Conservation (phyloP, 441 rosid genomes). For the Lepidium campestre region DNA sequence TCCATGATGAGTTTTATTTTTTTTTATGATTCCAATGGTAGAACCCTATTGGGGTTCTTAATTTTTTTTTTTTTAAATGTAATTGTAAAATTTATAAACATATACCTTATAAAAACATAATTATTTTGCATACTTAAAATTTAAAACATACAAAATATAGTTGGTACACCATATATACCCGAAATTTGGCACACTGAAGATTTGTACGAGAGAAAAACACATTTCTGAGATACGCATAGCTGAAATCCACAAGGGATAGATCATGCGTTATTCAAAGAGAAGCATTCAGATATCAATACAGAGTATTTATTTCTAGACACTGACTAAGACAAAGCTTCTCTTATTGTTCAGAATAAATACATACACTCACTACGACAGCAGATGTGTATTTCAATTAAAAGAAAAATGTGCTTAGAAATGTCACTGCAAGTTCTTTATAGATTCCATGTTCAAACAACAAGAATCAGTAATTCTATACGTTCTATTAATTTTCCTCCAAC, state of each 20-base stretch:
- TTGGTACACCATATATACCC: slow-evolving; percentile 39
- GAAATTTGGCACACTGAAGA: slow-evolving; percentile 80
- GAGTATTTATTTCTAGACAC: background rate
- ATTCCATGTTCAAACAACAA: background rate
- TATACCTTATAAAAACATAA: too few relatives aligned
- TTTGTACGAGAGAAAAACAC: slow-evolving; percentile 92
- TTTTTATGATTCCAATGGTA: too few relatives aligned
- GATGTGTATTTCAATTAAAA: background rate
- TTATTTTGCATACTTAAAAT: too few relatives aligned
- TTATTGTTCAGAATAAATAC: background rate
- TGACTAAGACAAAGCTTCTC: background rate
- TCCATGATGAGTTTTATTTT: too few relatives aligned
- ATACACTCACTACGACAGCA: background rate
- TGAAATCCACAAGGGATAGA: slow-evolving; percentile 77
- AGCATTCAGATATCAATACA: slow-evolving; percentile 4
- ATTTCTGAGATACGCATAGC: slow-evolving; percentile 78
- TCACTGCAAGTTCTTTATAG: background rate
- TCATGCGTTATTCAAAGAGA: slow-evolving; percentile 49
- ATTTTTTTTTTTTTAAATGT: too few relatives aligned
- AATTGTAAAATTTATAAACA: too few relatives aligned
- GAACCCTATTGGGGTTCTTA: too few relatives aligned
- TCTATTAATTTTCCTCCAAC: background rate
- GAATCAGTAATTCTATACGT: background rate
- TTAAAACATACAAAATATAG: too few relatives aligned
- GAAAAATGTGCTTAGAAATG: background rate